A percentile compares a stretch with the other conserved stretches of the same genome.
Evolutionary conservation across 208 protist genomes (phyloP).

Genomic region (Willaertia magna): DNA sequence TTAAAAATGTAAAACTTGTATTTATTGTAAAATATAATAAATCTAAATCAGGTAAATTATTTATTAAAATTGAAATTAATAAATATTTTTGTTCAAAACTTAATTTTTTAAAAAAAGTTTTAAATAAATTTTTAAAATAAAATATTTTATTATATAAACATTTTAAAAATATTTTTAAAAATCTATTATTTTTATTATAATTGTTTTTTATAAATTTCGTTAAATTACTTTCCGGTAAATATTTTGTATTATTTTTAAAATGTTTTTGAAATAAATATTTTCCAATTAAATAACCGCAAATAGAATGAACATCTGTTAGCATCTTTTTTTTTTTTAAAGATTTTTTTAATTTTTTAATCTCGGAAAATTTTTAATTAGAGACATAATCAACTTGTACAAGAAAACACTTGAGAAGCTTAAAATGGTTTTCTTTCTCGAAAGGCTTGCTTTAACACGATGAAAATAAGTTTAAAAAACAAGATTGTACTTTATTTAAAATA

Average conservation of each 20-base stretch:
- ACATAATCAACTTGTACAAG: too few relatives aligned
- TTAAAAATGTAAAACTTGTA: not conserved
- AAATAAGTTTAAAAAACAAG: too few relatives aligned
- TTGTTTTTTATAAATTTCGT: not conserved
- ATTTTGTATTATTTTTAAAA: not conserved
- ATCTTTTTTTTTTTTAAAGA: not conserved
- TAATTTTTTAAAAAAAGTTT: not conserved
- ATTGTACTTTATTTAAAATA: too few relatives aligned
- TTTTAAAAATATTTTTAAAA: not conserved
- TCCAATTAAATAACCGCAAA: not conserved
- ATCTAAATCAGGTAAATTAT: slow-evolving; percentile 3
- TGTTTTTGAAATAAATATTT: not conserved
- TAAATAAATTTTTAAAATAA: not conserved
- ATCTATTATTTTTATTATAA: not conserved
- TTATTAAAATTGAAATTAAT: not conserved
- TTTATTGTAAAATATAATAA: not conserved
- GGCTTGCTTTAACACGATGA: too few relatives aligned
- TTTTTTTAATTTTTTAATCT: too few relatives aligned
- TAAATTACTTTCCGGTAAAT: not conserved
- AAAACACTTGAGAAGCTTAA: too few relatives aligned
- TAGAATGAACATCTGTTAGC: not conserved
- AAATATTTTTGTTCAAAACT: slow-evolving; percentile 3
- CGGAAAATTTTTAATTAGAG: too few relatives aligned
- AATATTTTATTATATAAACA: not conserved
- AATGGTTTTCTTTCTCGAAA: too few relatives aligned